Percentiles rank a stretch among this genome's conserved stretches.
Conservation (phyloP, 345 rosid genomes). For the Ceriops decandra region DNA sequence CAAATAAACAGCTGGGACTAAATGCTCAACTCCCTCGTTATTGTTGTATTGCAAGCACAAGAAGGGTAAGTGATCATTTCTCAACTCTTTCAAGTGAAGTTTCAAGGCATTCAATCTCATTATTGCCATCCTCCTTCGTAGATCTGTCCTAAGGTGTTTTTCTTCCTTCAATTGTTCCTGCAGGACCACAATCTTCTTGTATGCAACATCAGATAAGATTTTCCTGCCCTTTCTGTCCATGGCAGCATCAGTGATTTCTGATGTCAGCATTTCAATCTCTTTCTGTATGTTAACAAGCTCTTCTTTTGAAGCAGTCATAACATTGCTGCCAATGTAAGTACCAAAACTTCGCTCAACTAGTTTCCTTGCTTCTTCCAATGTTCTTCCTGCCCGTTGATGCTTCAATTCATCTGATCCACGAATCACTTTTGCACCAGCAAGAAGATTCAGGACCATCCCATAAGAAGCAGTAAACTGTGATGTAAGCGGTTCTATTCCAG, state of each 20-base stretch:
- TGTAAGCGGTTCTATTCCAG: slow-evolving; percentile 87
- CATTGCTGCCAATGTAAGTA: slow-evolving; percentile 90
- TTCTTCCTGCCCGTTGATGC: slow-evolving; percentile 61
- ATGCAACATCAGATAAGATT: slow-evolving; percentile 55
- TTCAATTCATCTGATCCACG: slow-evolving; percentile 46
- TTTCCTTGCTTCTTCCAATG: slow-evolving; percentile 87
- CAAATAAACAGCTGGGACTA: slow-evolving; percentile 69
- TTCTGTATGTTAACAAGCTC: slow-evolving; percentile 71
- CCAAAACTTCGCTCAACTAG: slow-evolving; percentile 95
- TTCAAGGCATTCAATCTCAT: slow-evolving; percentile 66
- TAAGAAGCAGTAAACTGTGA: slow-evolving; percentile 97
- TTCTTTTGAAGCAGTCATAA: slow-evolving; percentile 84
- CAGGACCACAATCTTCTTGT: slow-evolving; percentile 68
- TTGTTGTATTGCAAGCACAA: slow-evolving; percentile 76
- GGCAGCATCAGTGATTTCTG: slow-evolving; percentile 72
- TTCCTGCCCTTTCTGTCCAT: slow-evolving; percentile 74
- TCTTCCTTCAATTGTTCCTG: slow-evolving; percentile 71
- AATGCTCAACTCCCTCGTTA: slow-evolving; percentile 67
- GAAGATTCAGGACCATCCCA: slow-evolving; percentile 94
- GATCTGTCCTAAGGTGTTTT: slow-evolving; percentile 57
- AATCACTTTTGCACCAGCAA: slow-evolving; percentile 72
- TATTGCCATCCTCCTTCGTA: slow-evolving; percentile 58
- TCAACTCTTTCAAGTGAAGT: slow-evolving; percentile 55
- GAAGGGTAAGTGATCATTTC: slow-evolving; percentile 70
- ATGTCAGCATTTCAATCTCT: slow-evolving; percentile 61